Conservation (phyloP, 345 rosid genomes). For the Kandelia obovata region DNA sequence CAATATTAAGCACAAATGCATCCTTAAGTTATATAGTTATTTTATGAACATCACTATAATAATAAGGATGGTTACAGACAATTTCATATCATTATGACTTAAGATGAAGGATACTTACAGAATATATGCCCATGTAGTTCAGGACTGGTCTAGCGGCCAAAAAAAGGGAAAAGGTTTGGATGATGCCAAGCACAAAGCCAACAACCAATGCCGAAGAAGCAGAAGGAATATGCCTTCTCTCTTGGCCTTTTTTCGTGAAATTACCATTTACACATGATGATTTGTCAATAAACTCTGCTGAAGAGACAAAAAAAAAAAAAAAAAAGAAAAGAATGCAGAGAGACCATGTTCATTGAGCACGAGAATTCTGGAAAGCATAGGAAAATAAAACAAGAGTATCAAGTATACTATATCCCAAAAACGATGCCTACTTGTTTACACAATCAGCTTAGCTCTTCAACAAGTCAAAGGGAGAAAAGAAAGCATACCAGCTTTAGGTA, state of each 20-base stretch:
- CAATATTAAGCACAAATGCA: too few species aligned
- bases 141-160: slow-evolving; percentile 20
- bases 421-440: slow-evolving; percentile 1
- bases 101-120: slow-evolving; percentile 15
- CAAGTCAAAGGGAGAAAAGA: not conserved
- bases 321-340: not conserved
- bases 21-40: too few species aligned
- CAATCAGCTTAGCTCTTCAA: slow-evolving; percentile 3
- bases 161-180: slow-evolving; percentile 21
- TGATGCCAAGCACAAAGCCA: slow-evolving; percentile 26
- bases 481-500: slow-evolving; percentile 16
- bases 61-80: too few species aligned
- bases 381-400: not conserved
- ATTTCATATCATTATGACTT: not conserved
- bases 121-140: slow-evolving; percentile 23
- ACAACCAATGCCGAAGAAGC: slow-evolving; percentile 33
- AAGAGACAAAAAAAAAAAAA: not conserved
- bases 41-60: too few species aligned
- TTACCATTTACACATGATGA: slow-evolving; percentile 8
- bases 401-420: not conserved
- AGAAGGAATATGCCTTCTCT: slow-evolving; percentile 32
- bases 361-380: not conserved
- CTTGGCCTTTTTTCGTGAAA: not conserved
- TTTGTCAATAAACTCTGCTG: slow-evolving; percentile 22
- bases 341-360: not conserved